Evolutionary conservation across 371 early-diverging fungal genomes (phyloP).

Genomic region (Choanephora cucurbitarum): DNA sequence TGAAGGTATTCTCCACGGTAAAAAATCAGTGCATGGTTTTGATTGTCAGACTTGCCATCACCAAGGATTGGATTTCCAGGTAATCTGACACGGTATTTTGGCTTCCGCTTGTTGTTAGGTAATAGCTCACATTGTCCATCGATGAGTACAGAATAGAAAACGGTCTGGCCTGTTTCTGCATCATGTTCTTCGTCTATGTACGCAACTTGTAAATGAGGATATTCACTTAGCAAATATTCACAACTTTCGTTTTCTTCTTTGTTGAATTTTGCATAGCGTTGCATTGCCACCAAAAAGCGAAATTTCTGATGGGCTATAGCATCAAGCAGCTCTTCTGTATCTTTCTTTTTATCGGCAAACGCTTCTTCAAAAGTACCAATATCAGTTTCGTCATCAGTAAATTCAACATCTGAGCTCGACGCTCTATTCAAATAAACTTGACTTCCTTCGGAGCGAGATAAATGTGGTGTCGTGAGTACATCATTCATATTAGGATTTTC

Average conservation of each 20-base stretch:
- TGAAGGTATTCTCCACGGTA: constrained; percentile 87
- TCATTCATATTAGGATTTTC: constrained; percentile 78
- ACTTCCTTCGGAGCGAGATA: neutral
- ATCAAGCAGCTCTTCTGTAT: constrained; percentile 62
- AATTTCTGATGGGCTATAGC: constrained; percentile 78
- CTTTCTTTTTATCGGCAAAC: constrained; percentile 19
- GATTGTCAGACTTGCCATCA: constrained; percentile 92
- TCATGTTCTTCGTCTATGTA: constrained; percentile 74
- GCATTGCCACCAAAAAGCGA: constrained; percentile 88
- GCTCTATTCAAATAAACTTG: constrained; percentile 3
- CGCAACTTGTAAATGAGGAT: constrained; percentile 81
- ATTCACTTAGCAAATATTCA: constrained; percentile 76
- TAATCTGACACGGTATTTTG: constrained; percentile 76
- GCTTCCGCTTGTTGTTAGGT: constrained; percentile 67
- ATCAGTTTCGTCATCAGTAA: constrained; percentile 38
- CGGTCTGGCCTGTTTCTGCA: constrained; percentile 46
- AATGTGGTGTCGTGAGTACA: neutral
- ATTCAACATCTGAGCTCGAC: too few relatives aligned
- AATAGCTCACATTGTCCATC: constrained; percentile 75
- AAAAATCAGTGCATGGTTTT: constrained; percentile 87
- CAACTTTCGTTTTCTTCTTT: constrained; percentile 79
- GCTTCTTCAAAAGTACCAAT: constrained; percentile 28
- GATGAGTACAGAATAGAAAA: constrained; percentile 76
- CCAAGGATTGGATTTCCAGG: constrained; percentile 92
- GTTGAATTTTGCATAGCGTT: constrained; percentile 78